Evolutionary conservation across 75 land plant species (phyloP), one percentile per base, ranked within the genome.

Genomic region (Isoetes taiwanensis): DNA sequence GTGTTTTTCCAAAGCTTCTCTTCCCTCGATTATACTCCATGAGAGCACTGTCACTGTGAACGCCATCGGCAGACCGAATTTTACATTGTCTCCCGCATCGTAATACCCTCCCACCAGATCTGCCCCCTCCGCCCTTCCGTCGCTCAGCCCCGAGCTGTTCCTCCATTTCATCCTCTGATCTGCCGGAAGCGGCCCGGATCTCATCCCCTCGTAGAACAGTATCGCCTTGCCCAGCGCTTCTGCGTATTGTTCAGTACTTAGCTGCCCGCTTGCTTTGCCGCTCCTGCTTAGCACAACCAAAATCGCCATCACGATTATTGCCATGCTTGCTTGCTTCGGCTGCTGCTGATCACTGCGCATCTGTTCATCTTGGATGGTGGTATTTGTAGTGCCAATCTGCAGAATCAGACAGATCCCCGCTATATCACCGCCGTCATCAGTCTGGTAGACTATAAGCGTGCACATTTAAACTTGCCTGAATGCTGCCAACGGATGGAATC

Each of bases 31-130:
- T n/a, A 72, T 64, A 25, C 80, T 43, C 96, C 96, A 89, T 1
- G 90, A 73, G 2, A 89, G 76, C 74, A 84, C 69, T 0, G 96
- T 81, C 21, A 81, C 75, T 6, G 83, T 72, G 76, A 70, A 89
- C 2, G 96, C 96, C 85, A 89, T 79, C 14, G 96, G 96, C n/a
- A 89, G 62, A 28, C 79, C 76, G 75, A 89, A 89, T 50, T 89
- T 89, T 12, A 89, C 83, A 40, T 85, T 85, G 75, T 89, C 96
- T 12, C 96, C 96, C 26, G 96, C 85, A 43, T 82, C 86, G 50
- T 82, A 81, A 71, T 77, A 90, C 6, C 90, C 90, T 20, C 90
- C 86, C 11, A 66, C 65, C 56, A 90, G 58, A 46, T 89, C 79
- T 14, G 85, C 83, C 81, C 31, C 24, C 11, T 32, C 21, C 16